Percentiles rank a stretch among this genome's conserved stretches.
These are phyloP conservation scores for Mycena maculata DNA, from an alignment of 768 basidiomycete genomes.

Conservation along the genomic window DNA sequence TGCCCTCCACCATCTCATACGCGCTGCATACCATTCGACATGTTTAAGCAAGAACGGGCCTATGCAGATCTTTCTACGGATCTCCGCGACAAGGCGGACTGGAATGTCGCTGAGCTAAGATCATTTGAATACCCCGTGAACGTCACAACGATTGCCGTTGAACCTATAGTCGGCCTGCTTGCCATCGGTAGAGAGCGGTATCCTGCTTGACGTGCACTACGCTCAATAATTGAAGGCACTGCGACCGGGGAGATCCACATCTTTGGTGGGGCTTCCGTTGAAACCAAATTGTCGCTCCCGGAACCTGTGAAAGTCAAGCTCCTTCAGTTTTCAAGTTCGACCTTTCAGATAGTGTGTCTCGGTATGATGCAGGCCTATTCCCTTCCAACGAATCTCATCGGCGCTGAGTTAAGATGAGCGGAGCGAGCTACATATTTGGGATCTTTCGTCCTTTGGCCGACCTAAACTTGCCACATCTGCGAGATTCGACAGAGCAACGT, in stretches of 20 bases:
- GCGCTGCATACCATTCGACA: slow-evolving; percentile 28
- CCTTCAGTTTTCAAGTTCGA: slow-evolving; percentile 68
- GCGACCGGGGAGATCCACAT: slow-evolving; percentile 70
- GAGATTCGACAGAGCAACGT: slow-evolving; percentile 63
- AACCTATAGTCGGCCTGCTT: slow-evolving; percentile 71
- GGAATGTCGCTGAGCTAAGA: slow-evolving; percentile 64
- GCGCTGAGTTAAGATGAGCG: slow-evolving; percentile 55
- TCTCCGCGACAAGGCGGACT: slow-evolving; percentile 66
- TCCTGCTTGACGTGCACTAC: slow-evolving; percentile 1
- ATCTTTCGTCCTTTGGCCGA: slow-evolving; percentile 61
- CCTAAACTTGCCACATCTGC: slow-evolving; percentile 65
- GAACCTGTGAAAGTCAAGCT: slow-evolving; percentile 64
- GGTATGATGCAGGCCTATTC: slow-evolving; percentile 53
- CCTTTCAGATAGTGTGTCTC: slow-evolving; percentile 68
- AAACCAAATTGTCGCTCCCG: slow-evolving; percentile 59
- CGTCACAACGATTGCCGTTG: slow-evolving; percentile 64
- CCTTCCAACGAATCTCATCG: not conserved
- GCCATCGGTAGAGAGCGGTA: slow-evolving; percentile 60
- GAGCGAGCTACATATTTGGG: slow-evolving; percentile 70
- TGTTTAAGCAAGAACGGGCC: slow-evolving; percentile 56
- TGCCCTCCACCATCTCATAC: not conserved
- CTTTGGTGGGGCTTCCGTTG: slow-evolving; percentile 76
- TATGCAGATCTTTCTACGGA: slow-evolving; percentile 69
- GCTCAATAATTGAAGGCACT: slow-evolving; percentile 61
- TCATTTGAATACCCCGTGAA: slow-evolving; percentile 63